These are phyloP conservation scores for Peronospora farinosa DNA, from an alignment of 352 stramenopile species.

Conservation along the genomic window DNA sequence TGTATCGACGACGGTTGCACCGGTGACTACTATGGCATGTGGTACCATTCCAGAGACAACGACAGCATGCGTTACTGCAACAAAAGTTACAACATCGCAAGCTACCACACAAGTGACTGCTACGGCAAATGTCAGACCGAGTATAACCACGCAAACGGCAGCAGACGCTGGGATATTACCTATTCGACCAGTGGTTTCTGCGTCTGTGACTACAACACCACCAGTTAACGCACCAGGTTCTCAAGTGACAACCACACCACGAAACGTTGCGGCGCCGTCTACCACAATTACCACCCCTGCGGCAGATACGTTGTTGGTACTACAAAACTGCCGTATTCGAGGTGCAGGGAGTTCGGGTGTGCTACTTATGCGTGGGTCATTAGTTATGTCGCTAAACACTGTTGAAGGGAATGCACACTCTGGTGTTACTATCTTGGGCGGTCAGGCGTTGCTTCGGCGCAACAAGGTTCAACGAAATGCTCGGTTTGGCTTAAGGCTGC, in stretches of 20 bases:
- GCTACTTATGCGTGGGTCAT: conserved; percentile 41
- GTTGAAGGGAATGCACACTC: conserved; percentile 51
- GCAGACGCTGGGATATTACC: not conserved
- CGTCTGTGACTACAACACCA: not conserved
- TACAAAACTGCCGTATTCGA: conserved; percentile 58
- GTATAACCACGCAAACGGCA: not conserved
- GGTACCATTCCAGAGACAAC: conserved; percentile 1
- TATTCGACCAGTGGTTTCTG: not conserved
- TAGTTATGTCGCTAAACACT: conserved; percentile 56
- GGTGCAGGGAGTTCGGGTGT: conserved; percentile 55
- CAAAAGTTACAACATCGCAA: not conserved
- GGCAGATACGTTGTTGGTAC: conserved; percentile 33
- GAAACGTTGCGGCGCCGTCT: not conserved
- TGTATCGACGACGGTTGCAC: not conserved
- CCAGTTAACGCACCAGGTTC: not conserved
- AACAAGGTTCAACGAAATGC: conserved; percentile 64
- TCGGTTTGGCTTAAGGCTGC: conserved; percentile 62
- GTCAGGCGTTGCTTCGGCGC: conserved; percentile 49
- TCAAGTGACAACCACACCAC: conserved; percentile 1
- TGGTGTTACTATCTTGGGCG: conserved; percentile 49
- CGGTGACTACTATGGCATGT: not conserved
- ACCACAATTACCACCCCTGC: conserved; percentile 3
- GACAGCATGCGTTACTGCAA: not conserved
- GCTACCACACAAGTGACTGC: not conserved
- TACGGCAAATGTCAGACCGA: not conserved